Evolutionary conservation across 2,329 filamentous ascomycete species (phyloP).

Genomic region (Ustulina deusta): DNA sequence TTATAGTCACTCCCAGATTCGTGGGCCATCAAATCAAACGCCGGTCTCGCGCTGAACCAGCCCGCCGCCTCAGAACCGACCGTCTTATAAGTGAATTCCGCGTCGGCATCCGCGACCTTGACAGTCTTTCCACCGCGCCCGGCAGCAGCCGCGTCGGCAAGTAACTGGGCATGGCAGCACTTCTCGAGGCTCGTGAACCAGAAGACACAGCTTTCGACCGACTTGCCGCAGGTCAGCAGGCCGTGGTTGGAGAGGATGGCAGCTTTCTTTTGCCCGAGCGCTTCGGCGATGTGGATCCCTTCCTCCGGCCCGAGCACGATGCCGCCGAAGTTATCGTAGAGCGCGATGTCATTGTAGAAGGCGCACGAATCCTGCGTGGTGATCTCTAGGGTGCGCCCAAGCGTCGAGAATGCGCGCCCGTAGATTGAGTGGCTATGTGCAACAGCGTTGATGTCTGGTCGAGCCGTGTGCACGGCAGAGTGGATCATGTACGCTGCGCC

Average conservation of each 20-base stretch:
- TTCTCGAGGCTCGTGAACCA: constrained; percentile 67
- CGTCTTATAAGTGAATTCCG: constrained; percentile 73
- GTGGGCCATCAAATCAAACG: constrained; percentile 70
- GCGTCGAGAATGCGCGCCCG: constrained; percentile 68
- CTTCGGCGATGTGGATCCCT: constrained; percentile 61
- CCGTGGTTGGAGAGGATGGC: constrained; percentile 68
- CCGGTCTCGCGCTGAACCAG: constrained; percentile 77
- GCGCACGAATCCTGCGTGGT: constrained; percentile 72
- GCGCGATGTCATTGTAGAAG: constrained; percentile 64
- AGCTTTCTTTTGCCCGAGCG: constrained; percentile 63
- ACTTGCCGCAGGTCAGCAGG: constrained; percentile 62
- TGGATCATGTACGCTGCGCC: constrained; percentile 61
- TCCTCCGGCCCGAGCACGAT: constrained; percentile 66
- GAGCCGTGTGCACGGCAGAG: constrained; percentile 64
- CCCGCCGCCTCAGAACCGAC: constrained; percentile 72
- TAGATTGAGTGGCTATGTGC: constrained; percentile 68
- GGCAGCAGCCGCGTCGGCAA: constrained; percentile 69
- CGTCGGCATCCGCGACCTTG: constrained; percentile 76
- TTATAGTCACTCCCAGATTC: constrained; percentile 44
- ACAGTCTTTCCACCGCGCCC: constrained; percentile 73
- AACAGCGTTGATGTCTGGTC: constrained; percentile 66
- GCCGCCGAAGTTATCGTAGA: constrained; percentile 63
- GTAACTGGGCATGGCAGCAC: constrained; percentile 61
- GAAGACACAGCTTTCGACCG: constrained; percentile 64
- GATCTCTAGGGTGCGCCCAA: constrained; percentile 73